Base-by-base conservation (phyloP, 148 eudicot genomes). In the Cornus suecica region DNA sequence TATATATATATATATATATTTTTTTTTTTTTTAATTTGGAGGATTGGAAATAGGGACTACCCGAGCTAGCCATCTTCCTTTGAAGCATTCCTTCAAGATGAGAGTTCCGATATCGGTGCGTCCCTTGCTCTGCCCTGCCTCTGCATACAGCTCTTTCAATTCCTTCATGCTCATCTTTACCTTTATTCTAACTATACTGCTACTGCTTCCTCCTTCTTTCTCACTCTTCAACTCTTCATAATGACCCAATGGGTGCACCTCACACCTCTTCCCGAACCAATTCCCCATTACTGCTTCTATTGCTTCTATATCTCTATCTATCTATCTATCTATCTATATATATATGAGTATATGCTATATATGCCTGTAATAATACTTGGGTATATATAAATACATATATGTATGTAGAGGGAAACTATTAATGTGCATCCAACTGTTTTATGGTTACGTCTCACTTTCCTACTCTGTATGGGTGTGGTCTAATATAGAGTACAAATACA, bases 11-110 rank as follows among this genome's bases (percentile, higher is more conserved):
- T n/a, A n/a, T n/a, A n/a, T n/a, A n/a, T n/a, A n/a, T n/a, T n/a
- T n/a, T n/a, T n/a, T n/a, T n/a, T n/a, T n/a, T n/a, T n/a, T n/a
- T n/a, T n/a, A n/a, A n/a, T n/a, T n/a, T n/a, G n/a, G n/a, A n/a
- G n/a, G n/a, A n/a, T n/a, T n/a, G n/a, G n/a, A 32, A 2, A 32
- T 2, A 25, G 45, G 71, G 24, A 31, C 51, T 2, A 68, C 26
- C 34, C 71, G 30, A 68, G 10, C 71, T 5, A 18, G 25, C 20
- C n/a, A 68, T 32, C 48, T 68, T n/a, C 71, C 71, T 24, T 68
- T 42, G 8, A 68, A 34, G 34, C 71, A 37, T 15, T 42, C 71
- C 18, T 68, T 8, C 48, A 68, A 2, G 51, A 68, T 68, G 26
- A 16, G 10, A 15, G 24, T 11, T 2, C 71, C 71, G 3, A 32